Conservation (phyloP, 2,329 filamentous ascomycete genomes). For the Colletotrichum plurivorum region DNA sequence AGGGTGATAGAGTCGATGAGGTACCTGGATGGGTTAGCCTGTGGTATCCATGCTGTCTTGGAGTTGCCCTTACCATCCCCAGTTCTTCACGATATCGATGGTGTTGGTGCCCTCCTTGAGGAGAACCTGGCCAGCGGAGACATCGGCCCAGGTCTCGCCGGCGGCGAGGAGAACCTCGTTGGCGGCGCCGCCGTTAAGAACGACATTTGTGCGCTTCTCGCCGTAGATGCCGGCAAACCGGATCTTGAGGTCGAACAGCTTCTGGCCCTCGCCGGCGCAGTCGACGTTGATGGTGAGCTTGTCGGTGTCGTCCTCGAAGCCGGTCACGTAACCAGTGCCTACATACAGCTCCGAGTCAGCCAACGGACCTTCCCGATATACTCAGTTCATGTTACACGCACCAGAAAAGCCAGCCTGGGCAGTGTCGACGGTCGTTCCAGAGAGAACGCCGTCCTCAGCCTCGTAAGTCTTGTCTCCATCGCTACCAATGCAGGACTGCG, state of each 20-base stretch:
- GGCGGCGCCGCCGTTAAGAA: constrained; percentile 58
- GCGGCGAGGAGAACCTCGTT: constrained; percentile 58
- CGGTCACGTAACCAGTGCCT: constrained; percentile 63
- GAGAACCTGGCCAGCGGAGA: constrained; percentile 60
- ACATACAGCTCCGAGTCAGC: not conserved
- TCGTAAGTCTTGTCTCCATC: constrained; percentile 46
- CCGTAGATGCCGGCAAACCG: constrained; percentile 62
- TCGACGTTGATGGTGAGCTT: constrained; percentile 59
- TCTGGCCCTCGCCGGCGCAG: constrained; percentile 45
- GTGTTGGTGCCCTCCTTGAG: constrained; percentile 59
- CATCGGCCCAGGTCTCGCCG: constrained; percentile 53
- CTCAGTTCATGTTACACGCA: constrained; percentile 27
- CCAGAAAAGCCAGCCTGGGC: constrained; percentile 56
- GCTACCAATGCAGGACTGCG: constrained; percentile 35
- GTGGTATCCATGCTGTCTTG: not conserved
- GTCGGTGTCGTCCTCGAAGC: constrained; percentile 58
- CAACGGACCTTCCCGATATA: not conserved
- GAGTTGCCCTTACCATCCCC: constrained; percentile 57
- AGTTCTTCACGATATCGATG: constrained; percentile 61
- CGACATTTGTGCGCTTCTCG: constrained; percentile 59
- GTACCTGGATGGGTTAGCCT: constrained; percentile 45
- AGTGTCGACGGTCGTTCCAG: constrained; percentile 56
- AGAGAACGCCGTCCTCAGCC: constrained; percentile 58
- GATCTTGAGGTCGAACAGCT: constrained; percentile 60
- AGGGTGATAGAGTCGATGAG: constrained; percentile 61